These are phyloP conservation scores for Piloderma croceum DNA, from an alignment of 768 basidiomycete genomes.

Conservation along the genomic window DNA sequence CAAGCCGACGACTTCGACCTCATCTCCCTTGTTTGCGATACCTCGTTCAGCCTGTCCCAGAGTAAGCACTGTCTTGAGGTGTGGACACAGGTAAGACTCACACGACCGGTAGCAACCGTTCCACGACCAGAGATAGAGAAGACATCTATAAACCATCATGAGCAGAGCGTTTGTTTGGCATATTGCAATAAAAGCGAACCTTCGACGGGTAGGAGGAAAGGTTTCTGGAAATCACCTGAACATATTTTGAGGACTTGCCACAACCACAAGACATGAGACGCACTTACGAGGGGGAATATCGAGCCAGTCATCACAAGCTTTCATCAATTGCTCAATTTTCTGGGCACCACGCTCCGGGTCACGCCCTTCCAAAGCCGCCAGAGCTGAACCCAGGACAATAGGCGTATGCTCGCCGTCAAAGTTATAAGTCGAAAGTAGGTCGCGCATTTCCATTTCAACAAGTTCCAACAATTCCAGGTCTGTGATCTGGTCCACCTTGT, in stretches of 20 bases:
- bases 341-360: slow-evolving; percentile 72
- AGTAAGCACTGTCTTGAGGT: neutral
- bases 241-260: neutral
- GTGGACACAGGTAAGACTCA: slow-evolving; percentile 30
- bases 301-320: slow-evolving; percentile 90
- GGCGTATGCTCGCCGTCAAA: slow-evolving; percentile 97
- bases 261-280: neutral
- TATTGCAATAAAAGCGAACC: slow-evolving; percentile 32
- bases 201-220: slow-evolving; percentile 94
- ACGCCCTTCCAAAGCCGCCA: slow-evolving; percentile 88
- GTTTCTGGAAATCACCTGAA: slow-evolving; percentile 91
- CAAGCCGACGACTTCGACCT: slow-evolving; percentile 89
- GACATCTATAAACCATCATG: slow-evolving; percentile 44
- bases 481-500: slow-evolving; percentile 95
- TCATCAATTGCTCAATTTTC: slow-evolving; percentile 78
- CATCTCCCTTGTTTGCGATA: slow-evolving; percentile 81
- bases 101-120: slow-evolving; percentile 93
- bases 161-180: neutral
- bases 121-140: slow-evolving; percentile 99
- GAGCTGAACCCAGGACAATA: slow-evolving; percentile 95
- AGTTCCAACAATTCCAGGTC: slow-evolving; percentile 99
- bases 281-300: slow-evolving; percentile 83
- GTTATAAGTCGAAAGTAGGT: slow-evolving; percentile 84
- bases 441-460: slow-evolving; percentile 99
- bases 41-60: slow-evolving; percentile 80